phyloP scores from a whole-genome alignment of 768 basidiomycete genomes.

The Leucogyrophana mollusca region DNA sequence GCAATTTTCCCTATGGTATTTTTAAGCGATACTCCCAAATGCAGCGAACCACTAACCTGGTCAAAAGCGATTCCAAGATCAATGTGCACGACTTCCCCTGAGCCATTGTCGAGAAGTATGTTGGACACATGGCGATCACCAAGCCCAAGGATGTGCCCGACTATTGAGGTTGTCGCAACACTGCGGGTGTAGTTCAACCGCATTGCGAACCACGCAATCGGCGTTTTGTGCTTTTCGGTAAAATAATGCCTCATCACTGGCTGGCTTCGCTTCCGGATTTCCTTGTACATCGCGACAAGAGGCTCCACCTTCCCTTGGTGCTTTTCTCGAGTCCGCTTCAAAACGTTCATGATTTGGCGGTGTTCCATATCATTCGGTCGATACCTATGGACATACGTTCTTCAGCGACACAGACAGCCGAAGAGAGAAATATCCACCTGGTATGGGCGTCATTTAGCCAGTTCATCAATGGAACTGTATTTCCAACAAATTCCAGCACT shows the following conservation, averaged over 20 bases:
- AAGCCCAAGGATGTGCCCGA: conserved; percentile 88
- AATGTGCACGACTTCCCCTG: conserved; percentile 92
- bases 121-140: conserved; percentile 93
- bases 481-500: conserved; percentile 85
- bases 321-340: conserved; percentile 33
- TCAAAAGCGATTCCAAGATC: conserved; percentile 98
- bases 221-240: conserved; percentile 83
- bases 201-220: conserved; percentile 91
- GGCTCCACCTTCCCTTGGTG: conserved; percentile 27
- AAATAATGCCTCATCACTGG: conserved; percentile 97
- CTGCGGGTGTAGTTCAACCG: conserved; percentile 88
- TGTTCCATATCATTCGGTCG: conserved; percentile 52
- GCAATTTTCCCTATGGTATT: conserved; percentile 64
- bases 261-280: conserved; percentile 47
- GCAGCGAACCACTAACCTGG: conserved; percentile 48
- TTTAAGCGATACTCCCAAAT: neutral
- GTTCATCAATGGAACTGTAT: conserved; percentile 61
- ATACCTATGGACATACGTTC: conserved; percentile 48
- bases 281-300: conserved; percentile 34
- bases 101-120: conserved; percentile 80
- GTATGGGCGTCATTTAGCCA: conserved; percentile 69
- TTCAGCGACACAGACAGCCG: conserved; percentile 1
- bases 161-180: conserved; percentile 91
- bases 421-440: conserved; percentile 41
- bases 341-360: conserved; percentile 24